Conservation (phyloP, 352 stramenopile genomes). For the Paralagenidium karlingii region DNA sequence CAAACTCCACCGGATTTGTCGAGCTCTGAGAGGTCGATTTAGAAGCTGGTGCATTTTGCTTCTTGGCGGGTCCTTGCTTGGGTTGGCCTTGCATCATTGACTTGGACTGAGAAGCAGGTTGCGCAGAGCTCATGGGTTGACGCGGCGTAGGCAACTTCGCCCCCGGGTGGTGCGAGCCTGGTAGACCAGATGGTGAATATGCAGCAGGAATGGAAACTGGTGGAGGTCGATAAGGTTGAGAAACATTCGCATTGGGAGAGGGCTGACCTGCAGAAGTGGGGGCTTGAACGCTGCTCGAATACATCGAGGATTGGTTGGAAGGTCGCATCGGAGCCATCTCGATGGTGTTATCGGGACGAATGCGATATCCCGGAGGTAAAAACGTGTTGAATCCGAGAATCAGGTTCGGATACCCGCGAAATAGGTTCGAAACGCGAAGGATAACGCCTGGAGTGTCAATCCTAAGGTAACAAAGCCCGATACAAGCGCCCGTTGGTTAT, state of each 20-base stretch:
- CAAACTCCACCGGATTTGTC: slow-evolving; percentile 94
- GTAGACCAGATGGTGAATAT: slow-evolving; percentile 42
- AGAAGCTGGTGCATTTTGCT: slow-evolving; percentile 17
- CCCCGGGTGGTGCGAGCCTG: slow-evolving; percentile 10
- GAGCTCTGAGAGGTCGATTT: slow-evolving; percentile 10
- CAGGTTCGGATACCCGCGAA: slow-evolving; percentile 96
- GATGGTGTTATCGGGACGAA: slow-evolving; percentile 73
- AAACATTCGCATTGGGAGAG: slow-evolving; percentile 16
- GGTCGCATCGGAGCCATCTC: slow-evolving; percentile 35
- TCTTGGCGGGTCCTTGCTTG: slow-evolving; percentile 39
- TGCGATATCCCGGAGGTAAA: slow-evolving; percentile 89
- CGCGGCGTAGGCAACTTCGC: slow-evolving; percentile 39
- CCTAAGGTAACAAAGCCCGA: slow-evolving; percentile 11
- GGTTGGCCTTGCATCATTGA: slow-evolving; percentile 9
- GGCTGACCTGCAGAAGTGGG: too few species aligned
- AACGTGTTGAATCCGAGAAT: slow-evolving; percentile 99
- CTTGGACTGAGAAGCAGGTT: slow-evolving; percentile 18
- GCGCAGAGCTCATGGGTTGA: slow-evolving; percentile 21
- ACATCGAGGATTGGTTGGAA: slow-evolving; percentile 8
- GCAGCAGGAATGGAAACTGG: slow-evolving; percentile 55
- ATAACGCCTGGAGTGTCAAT: slow-evolving; percentile 99
- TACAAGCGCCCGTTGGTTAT: slow-evolving; percentile 1
- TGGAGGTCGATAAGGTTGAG: slow-evolving; percentile 33
- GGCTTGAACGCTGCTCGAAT: slow-evolving; percentile 1
- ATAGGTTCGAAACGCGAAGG: slow-evolving; percentile 94